Conservation (phyloP, 2,329 filamentous ascomycete genomes). For the Ophiostoma triangulosporum region DNA sequence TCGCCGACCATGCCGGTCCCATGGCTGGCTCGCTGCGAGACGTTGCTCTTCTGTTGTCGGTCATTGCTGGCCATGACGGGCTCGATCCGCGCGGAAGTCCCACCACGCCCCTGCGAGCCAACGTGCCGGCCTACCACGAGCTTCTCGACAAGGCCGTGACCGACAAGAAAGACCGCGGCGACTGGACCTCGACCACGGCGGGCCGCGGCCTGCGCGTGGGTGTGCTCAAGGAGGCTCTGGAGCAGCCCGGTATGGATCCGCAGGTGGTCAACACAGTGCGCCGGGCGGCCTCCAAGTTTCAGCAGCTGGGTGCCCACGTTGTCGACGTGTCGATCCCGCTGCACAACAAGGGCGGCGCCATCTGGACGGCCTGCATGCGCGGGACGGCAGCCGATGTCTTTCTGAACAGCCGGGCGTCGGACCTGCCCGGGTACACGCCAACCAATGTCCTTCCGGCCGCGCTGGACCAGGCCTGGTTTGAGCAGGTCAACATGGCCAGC, state of each 20-base stretch:
- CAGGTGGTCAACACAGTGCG: slow-evolving; percentile 25
- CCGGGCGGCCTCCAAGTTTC: slow-evolving; percentile 24
- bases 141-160: slow-evolving; percentile 17
- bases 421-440: slow-evolving; percentile 20
- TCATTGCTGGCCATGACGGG: slow-evolving; percentile 33
- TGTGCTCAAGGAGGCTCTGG: slow-evolving; percentile 30
- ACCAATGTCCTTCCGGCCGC: slow-evolving; percentile 19
- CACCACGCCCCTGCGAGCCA: slow-evolving; percentile 22
- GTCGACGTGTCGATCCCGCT: slow-evolving; percentile 32
- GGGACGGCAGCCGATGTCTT: slow-evolving; percentile 21
- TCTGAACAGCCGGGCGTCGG: slow-evolving; percentile 19
- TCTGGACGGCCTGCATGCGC: slow-evolving; percentile 32
- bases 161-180: slow-evolving; percentile 11
- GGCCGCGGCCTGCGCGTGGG: slow-evolving; percentile 30
- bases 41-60: slow-evolving; percentile 26
- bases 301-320: slow-evolving; percentile 28
- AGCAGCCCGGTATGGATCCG: slow-evolving; percentile 23
- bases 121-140: slow-evolving; percentile 22
- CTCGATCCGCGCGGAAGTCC: slow-evolving; percentile 31
- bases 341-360: slow-evolving; percentile 29
- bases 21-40: slow-evolving; percentile 30
- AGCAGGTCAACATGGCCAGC: slow-evolving; percentile 28
- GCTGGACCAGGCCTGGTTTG: slow-evolving; percentile 27
- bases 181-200: slow-evolving; percentile 17
- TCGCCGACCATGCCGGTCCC: slow-evolving; percentile 31